Evolutionary conservation across 2,329 filamentous ascomycete species (phyloP), one percentile per base, ranked within the genome.

Genomic region (Colletotrichum filicis): DNA sequence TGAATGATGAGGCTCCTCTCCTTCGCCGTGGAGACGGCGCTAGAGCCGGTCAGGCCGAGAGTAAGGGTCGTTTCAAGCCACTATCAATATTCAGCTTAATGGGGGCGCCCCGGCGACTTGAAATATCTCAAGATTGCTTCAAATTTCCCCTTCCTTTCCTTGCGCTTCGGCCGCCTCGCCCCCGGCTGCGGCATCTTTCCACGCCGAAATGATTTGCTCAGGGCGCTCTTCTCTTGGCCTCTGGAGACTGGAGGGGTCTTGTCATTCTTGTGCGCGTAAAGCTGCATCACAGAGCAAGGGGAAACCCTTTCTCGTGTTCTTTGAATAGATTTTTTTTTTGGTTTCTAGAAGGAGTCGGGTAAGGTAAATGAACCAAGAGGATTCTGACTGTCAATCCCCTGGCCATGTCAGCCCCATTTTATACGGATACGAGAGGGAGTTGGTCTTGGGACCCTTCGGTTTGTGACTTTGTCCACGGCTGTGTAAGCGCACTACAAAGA

Each of bases 21-120:
- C 56, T 42, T 42, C 35, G 30, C 16, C 67, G 71, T 71, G 66
- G 61, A 73, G 67, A 71, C 68, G 42, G 59, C 67, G 68, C 71
- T 71, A 61, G 30, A 61, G 55, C 61, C 71, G 71, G 71, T 42
- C 56, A 66, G 71, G 65, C 71, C 71, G 71, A 73, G 58, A 73
- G 59, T 66, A 71, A 71, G 66, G 71, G 61, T 66, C 61, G 67
- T 73, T 53, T 61, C 67, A 71, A 71, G 67, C 71, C 71, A 71
- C 67, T 32, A 56, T 35, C 56, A 71, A 71, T 66, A 64, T 46
- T 68, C 46, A 28, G 28, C 55, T 26, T 49, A 58, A 59, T 49
- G 66, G 66, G 66, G 66, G 46, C 49, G 57, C 61, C 66, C 71
- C 32, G 60, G 61, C 49, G 35, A 57, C 56, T 22, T 73, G 60